Base-by-base conservation (phyloP, 2,329 filamentous ascomycete species). In the Rhynchosporium graminicola region DNA sequence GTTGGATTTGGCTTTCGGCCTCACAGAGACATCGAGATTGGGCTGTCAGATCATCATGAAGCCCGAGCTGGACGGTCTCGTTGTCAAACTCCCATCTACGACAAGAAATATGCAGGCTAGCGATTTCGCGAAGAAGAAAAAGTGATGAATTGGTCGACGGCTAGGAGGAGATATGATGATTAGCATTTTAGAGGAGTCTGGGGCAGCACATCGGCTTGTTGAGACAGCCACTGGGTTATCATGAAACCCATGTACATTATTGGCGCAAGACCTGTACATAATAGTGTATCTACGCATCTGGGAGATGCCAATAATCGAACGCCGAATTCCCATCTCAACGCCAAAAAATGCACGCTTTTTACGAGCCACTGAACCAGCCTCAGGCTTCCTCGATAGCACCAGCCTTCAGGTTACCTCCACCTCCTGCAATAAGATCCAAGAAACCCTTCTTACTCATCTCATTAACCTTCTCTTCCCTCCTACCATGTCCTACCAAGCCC, bases 371-470 rank as follows among this genome's bases (percentile, higher is more conserved):
- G 20, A 43, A 42, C n/a, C 12, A 28, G 29, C 58, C 38, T 61
- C 33, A 65, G 65, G 71, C 71, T 57, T 73, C 71, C 56, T 71
- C 83, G 58, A 87, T 72, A 4, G 76, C 80, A 6, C 82, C 80
- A 76, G 84, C 86, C 71, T 85, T 87, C 69, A 86, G 67, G 28
- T 79, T 80, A 0, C 84, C 83, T 10, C 85, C 85, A 26, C 85
- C 84, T 2, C 82, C 83, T 3, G 85, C 84, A 74, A 99, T 97
- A 75, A 98, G 78, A 65, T 98, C 94, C 75, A 99, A 77, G 78
- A 98, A 99, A 0, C 94, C 93, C 79, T 97, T 91, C 80, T 96
- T 96, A 76, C 90, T 96, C 88, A 99, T 95, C 81, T 98, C 93
- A 68, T 91, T 95, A 58, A 96, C 82, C 79, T 89, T 92, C 77